Evolutionary conservation across 768 basidiomycete genomes (phyloP), one percentile per base, ranked within the genome.

Genomic region (Hydnomerulius pinastri): DNA sequence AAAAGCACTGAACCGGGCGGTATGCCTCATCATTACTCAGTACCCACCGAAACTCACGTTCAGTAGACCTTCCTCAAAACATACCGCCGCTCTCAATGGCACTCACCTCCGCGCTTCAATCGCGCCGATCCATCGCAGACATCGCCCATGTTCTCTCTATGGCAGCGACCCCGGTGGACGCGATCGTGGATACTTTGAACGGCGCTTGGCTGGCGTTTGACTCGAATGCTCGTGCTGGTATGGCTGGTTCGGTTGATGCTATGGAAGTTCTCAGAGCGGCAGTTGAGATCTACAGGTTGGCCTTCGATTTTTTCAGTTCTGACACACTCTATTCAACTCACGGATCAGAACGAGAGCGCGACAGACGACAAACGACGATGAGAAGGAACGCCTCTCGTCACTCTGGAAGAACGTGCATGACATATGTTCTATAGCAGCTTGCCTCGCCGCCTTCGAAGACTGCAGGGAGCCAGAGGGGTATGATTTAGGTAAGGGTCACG

Each of bases 321-420:
- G 46, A 13, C 30, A 15, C n/a, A 15, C 43, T 48, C 30, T n/a
- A 47, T 56, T 32, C 51, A 38, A 10, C 43, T 37, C 43, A 43
- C 42, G 47, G 21, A 51, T 20, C 55, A 77, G 77, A 56, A 54
- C 68, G 23, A 68, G 66, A 48, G 65, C 69, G 5, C 62, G 55
- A 44, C 49, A 43, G n/a, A 59, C 60, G 11, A 49, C 53, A 20
- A 63, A 65, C 12, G 65, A 64, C 10, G 40, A 65, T 6, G 78
- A 80, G 15, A 72, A 71, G 41, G 72, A 76, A 9, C 49, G 65
- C 4, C 58, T 82, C 21, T 69, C 71, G 20, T 68, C 65, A 2
- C 76, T 81, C n/a, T 85, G 81, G 78, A 73, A 73, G 56, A 76
- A 77, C n/a, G 79, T 80, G 3, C 83, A 82, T 46, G 85, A 90